Base-by-base conservation (phyloP, 2,329 filamentous ascomycete genomes). In the Alternaria ventricosa region DNA sequence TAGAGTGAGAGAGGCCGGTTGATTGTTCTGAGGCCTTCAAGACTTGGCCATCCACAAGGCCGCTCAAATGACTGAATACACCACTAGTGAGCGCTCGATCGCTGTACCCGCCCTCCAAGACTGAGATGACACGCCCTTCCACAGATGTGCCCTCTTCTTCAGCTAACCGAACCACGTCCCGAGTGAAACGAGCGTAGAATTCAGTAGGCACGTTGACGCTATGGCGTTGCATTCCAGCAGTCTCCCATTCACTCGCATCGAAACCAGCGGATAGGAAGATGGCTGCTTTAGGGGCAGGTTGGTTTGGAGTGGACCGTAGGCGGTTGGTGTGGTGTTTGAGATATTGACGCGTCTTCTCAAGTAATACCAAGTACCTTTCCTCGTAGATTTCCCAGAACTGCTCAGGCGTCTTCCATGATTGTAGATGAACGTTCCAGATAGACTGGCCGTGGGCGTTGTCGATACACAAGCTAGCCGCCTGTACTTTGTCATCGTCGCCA, bases 221-320 rank as follows among this genome's bases (percentile, higher is more conserved):
- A 80, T 99, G 96, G 50, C 96, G 88, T 80, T 99, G 96, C 96
- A 99, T 99, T 4, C 93, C 93, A 5, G 87, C 85, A 18, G 92
- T 90, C 79, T 99, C 96, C 89, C 92, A 96, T 77, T 99, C 94
- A 75, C 94, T 97, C 4, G 96, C 96, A 81, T 99, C 96, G 69
- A 99, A 99, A 0, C 96, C 96, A 3, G 96, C 94, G 49, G 95
- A 98, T 54, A 99, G 83, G 81, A 99, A 99, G 49, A 99, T 94
- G 33, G 93, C 95, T 2, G 92, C 92, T 73, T 91, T 95, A 5
- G 94, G 91, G 23, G 83, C 83, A 33, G 89, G 86, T 43, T 88
- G 87, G 55, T 84, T 86, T 10, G 86, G 81, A 1, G 86, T 82
- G 18, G 84, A 82, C 10, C 83, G 84, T 28, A 96, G 81, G 28